These are phyloP conservation scores for Gardenia jasminoides DNA, from an alignment of 257 asterid species.

Conservation along the genomic window DNA sequence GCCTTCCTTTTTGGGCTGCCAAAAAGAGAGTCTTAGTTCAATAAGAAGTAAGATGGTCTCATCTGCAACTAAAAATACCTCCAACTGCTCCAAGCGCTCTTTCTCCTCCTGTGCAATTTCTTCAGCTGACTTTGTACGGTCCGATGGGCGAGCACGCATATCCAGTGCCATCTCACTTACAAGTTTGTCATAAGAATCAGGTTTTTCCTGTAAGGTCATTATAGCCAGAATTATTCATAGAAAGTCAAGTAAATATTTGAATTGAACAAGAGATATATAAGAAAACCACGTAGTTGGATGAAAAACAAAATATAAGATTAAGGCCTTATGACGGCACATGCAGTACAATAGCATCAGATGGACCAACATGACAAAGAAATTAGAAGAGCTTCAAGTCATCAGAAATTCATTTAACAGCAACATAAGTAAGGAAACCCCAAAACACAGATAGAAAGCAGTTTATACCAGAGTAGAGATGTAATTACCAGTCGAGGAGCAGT, in stretches of 20 bases:
- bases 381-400: not conserved
- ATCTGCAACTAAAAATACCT: conserved; percentile 43
- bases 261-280: not conserved
- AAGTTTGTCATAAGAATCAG: conserved; percentile 74
- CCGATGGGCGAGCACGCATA: conserved; percentile 89
- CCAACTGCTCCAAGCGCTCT: conserved; percentile 81
- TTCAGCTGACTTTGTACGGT: conserved; percentile 86
- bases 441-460: not conserved
- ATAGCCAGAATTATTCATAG: not conserved
- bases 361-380: not conserved
- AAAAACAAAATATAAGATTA: not conserved
- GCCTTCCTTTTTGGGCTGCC: too few relatives aligned
- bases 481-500: conserved; percentile 43
- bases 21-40: not conserved
- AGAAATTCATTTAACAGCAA: not conserved
- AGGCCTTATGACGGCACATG: too few relatives aligned
- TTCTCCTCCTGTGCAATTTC: conserved; percentile 96
- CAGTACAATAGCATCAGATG: not conserved
- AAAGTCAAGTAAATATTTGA: not conserved
- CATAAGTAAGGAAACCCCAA: too few relatives aligned
- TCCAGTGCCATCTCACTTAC: conserved; percentile 76
- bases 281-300: not conserved
- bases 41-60: not conserved
- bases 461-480: not conserved
- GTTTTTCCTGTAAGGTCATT: conserved; percentile 58